Evolutionary conservation across 1,284 basidiomycete species (phyloP), one percentile per base, ranked within the genome.

Genomic region (Inonotus hispidus): DNA sequence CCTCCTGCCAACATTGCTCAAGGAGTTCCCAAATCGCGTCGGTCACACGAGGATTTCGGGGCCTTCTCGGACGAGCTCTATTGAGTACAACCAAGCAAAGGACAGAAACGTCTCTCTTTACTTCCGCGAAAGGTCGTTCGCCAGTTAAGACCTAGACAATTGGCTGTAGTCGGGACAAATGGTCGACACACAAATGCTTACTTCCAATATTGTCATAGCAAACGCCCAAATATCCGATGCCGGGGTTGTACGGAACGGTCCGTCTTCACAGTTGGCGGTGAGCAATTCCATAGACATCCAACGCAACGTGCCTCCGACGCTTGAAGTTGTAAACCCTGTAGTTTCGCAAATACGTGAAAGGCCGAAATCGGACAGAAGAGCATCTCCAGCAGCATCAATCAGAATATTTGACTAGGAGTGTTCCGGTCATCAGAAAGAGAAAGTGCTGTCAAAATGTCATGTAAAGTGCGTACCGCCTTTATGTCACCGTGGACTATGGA

Each of bases 141-240:
- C 55, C 55, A 10, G 55, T 57, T 10, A 57, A 46, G 19, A 57
- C 41, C 55, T 57, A 11, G n/a, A 21, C 8, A 21, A 6, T 7
- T 39, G 1, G 21, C 32, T 21, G 32, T 38, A 43, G 19, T 21
- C 5, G 13, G 16, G 1, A 6, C 19, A 1, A 4, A 6, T 19
- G 13, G 19, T n/a, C 32, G 8, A 45, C 23, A 21, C 5, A 21
- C 1, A 10, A 8, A 21, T n/a, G 35, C 50, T 21, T 14, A 59
- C 49, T 23, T 59, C 58, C 19, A 59, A 39, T 25, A 43, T 47
- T n/a, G 52, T 54, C 47, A 52, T 53, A 13, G 35, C 50, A 54
- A 59, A 53, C 39, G 58, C 58, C 49, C 39, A 59, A 19, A 59
- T 35, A 59, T 59, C 58, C 38, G 56, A 49, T 13, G 46, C 46